Evolutionary conservation across 306 rosid genomes (phyloP), one percentile per base, ranked within the genome.

Genomic region (Fragaria ananassa): DNA sequence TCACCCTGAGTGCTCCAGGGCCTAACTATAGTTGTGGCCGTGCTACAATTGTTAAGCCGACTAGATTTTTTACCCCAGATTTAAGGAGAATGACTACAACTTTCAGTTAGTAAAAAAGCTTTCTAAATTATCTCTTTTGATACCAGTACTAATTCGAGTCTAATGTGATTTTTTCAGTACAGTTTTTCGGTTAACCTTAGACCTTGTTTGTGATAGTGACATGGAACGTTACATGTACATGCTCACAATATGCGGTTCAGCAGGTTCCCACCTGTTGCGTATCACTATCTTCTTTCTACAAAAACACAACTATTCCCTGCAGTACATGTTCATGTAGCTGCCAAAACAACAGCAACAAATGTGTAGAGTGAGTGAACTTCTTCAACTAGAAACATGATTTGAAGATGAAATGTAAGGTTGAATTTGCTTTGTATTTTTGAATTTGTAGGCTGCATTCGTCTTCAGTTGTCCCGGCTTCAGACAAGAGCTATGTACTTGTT

Each of bases 141-240:
- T 29, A 29, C 31, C 11, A 54, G 56, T 13, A 50, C 4, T 17
- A 15, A 17, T 17, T 50, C 1, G 21, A 50, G 1, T 17, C 8
- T 4, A 15, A 3, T 3, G 7, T 17, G 6, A 50, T 0, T 6
- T 17, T 18, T 15, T 3, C 12, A 46, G 17, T 17, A 3, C 5
- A 50, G 21, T 49, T 45, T 57, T 44, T 47, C 6, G 10, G 11
- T 29, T 29, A 29, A 29, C 45, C 18, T 79, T 49, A 65, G 54
- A 25, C 77, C 61, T 79, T 66, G 12, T 81, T 71, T 49, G 8
- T 84, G 77, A 83, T 88, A 93, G 98, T 91, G 98, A 93, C 97
- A 71, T 93, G 98, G 98, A 91, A 88, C 18, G 85, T 89, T 78
- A 91, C 93, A 1, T 93, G 98, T 81, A 84, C 93, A 64, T 89